Conservation (phyloP, 1,284 basidiomycete species). For the Laetiporus sulphureus region DNA sequence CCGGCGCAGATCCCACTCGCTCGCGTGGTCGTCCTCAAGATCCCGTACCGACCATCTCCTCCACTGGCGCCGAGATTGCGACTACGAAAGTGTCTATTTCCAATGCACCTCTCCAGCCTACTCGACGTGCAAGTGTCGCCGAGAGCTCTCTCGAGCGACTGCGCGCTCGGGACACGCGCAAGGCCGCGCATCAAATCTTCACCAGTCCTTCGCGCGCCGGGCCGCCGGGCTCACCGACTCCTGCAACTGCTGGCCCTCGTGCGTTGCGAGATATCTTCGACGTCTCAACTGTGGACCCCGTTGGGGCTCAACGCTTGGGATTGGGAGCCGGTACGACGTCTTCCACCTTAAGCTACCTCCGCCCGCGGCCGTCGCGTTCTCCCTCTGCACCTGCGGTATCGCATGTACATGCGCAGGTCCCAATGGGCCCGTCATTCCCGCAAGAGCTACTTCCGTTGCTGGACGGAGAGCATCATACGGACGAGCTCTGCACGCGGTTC, state of each 20-base stretch:
- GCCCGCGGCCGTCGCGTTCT: constrained; percentile 39
- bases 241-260: no score
- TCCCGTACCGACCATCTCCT: constrained; percentile 18
- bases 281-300: no score
- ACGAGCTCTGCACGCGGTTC: constrained; percentile 82
- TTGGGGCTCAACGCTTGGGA: no score
- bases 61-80: constrained; percentile 18
- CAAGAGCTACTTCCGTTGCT: constrained; percentile 57
- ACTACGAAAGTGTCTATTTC: constrained; percentile 19
- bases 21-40: constrained; percentile 18
- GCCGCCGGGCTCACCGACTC: not conserved
- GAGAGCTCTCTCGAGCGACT: constrained; percentile 30
- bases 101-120: constrained; percentile 9
- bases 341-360: constrained; percentile 23
- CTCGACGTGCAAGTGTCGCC: constrained; percentile 26
- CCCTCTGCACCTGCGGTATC: constrained; percentile 30
- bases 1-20: constrained; percentile 11
- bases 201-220: not conserved
- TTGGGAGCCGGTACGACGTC: no score
- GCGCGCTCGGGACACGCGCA: constrained; percentile 16
- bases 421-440: constrained; percentile 33
- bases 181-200: not conserved
- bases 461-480: constrained; percentile 87
- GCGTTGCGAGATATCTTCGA: no score
- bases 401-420: constrained; percentile 16